These are phyloP conservation scores for Trametes meyenii DNA, from an alignment of 768 basidiomycete species.

Conservation along the genomic window DNA sequence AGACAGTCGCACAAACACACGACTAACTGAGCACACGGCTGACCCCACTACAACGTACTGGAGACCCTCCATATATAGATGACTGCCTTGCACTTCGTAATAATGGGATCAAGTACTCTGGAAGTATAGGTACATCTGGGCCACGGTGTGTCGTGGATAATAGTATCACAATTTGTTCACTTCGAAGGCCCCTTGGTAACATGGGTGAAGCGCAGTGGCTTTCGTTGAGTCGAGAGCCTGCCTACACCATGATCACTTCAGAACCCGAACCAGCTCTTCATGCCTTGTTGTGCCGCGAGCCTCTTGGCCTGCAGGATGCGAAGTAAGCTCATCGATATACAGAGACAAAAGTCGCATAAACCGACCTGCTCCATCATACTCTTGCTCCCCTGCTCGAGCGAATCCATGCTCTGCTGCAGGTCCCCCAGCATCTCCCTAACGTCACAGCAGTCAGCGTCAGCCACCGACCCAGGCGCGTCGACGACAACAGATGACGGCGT, in stretches of 20 bases:
- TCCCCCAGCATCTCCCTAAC: slow-evolving; percentile 62
- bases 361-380: slow-evolving; percentile 65
- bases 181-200: too few species aligned
- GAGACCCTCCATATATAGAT: too few species aligned
- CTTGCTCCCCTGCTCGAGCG: slow-evolving; percentile 66
- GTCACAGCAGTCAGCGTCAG: not conserved
- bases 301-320: slow-evolving; percentile 53
- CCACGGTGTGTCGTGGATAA: too few species aligned
- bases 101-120: too few species aligned
- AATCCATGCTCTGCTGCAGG: slow-evolving; percentile 63
- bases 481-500: slow-evolving; percentile 20
- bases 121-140: too few species aligned
- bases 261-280: slow-evolving; percentile 69
- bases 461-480: not conserved
- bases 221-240: too few species aligned
- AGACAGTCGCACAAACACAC: too few species aligned
- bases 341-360: not conserved
- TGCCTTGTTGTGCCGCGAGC: slow-evolving; percentile 61
- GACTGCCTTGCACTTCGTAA: too few species aligned
- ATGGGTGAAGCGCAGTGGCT: too few species aligned
- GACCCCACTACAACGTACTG: too few species aligned
- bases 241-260: slow-evolving; percentile 25
- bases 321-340: not conserved
- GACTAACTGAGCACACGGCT: too few species aligned
- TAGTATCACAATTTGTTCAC: too few species aligned